Conservation (phyloP, 2,329 filamentous ascomycete genomes). For the Penicillium sp. region DNA sequence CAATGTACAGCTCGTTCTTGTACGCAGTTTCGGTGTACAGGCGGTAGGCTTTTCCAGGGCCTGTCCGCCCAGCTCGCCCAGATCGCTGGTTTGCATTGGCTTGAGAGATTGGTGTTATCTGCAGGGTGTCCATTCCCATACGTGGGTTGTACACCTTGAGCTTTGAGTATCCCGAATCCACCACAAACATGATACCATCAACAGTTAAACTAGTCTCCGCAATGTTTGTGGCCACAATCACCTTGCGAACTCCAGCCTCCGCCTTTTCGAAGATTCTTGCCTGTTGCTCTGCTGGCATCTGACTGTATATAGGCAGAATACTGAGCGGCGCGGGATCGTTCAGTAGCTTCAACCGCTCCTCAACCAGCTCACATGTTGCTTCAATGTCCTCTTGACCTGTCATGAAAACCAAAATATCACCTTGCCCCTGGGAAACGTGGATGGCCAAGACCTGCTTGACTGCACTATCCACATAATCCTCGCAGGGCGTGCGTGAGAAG, state of each 20-base stretch:
- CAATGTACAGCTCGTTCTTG: conserved; percentile 92
- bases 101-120: conserved; percentile 96
- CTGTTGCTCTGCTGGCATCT: conserved; percentile 97
- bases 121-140: conserved; percentile 98
- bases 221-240: conserved; percentile 98
- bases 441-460: conserved; percentile 95
- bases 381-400: conserved; percentile 99
- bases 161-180: conserved; percentile 94
- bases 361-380: conserved; percentile 88
- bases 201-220: conserved; percentile 97
- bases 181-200: conserved; percentile 98
- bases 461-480: conserved; percentile 96
- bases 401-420: conserved; percentile 98
- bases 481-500: conserved; percentile 90
- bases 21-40: conserved; percentile 93
- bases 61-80: conserved; percentile 89
- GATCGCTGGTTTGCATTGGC: conserved; percentile 93
- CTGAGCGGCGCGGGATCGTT: conserved; percentile 94
- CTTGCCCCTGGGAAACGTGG: conserved; percentile 88
- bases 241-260: conserved; percentile 86
- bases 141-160: conserved; percentile 98
- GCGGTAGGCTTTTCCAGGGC: conserved; percentile 91
- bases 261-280: conserved; percentile 97
- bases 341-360: conserved; percentile 80
- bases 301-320: conserved; percentile 96